These are phyloP conservation scores for Cairneyella variabilis DNA, from an alignment of 495 filamentous ascomycete genomes.

Conservation along the genomic window DNA sequence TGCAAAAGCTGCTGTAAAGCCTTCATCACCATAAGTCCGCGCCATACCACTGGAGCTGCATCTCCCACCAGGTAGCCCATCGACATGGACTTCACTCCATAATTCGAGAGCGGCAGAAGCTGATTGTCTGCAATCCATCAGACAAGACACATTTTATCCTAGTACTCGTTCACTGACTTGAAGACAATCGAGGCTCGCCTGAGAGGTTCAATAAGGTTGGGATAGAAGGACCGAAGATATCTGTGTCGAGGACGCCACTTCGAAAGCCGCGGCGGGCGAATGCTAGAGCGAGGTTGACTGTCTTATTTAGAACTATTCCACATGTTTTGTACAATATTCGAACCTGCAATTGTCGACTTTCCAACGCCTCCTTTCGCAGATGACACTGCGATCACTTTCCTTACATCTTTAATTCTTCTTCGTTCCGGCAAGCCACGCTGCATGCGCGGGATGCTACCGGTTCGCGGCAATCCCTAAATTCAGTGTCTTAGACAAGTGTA, in stretches of 20 bases:
- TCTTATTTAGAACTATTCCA: neutral
- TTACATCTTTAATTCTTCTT: conserved; percentile 73
- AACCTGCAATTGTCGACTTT: conserved; percentile 88
- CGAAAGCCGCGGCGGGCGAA: conserved; percentile 76
- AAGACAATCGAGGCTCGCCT: conserved; percentile 64
- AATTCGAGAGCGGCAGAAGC: conserved; percentile 85
- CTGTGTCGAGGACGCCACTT: conserved; percentile 86
- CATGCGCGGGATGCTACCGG: conserved; percentile 74
- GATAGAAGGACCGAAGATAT: conserved; percentile 95
- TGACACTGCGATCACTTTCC: conserved; percentile 85
- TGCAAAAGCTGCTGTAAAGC: conserved; percentile 92
- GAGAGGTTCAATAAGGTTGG: conserved; percentile 83
- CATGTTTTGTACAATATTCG: neutral
- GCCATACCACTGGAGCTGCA: conserved; percentile 85
- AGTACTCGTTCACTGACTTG: conserved; percentile 42
- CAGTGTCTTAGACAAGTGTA: neutral
- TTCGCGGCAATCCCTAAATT: conserved; percentile 72
- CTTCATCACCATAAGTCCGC: conserved; percentile 96
- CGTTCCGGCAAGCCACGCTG: conserved; percentile 81
- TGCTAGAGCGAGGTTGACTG: conserved; percentile 82
- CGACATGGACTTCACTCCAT: conserved; percentile 95
- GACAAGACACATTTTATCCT: conserved; percentile 2
- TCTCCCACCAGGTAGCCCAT: conserved; percentile 91
- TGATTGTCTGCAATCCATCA: conserved; percentile 59
- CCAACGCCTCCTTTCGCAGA: conserved; percentile 97